These are phyloP conservation scores for Funneliformis mosseae DNA, from an alignment of 192 early-diverging fungal species.

Conservation along the genomic window DNA sequence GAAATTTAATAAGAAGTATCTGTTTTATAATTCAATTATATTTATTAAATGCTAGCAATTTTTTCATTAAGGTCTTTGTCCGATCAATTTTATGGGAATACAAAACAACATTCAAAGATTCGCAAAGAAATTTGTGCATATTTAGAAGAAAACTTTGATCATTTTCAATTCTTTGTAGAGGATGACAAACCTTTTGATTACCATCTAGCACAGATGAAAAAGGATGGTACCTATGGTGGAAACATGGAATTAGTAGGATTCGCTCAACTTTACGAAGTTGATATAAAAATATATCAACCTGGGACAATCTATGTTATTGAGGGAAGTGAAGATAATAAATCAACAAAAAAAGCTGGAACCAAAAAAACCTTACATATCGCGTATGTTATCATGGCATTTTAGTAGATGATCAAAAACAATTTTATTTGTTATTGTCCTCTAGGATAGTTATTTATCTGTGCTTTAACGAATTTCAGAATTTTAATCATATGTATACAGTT, in stretches of 20 bases:
- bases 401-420: neutral
- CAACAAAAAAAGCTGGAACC: neutral
- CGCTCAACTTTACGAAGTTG: conserved; percentile 60
- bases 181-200: conserved; percentile 59
- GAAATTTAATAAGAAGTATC: conserved; percentile 1
- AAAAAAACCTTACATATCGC: conserved; percentile 36
- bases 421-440: neutral
- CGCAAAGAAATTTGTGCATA: conserved; percentile 64
- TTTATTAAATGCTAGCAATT: neutral
- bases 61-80: conserved; percentile 59
- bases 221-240: conserved; percentile 65
- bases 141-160: conserved; percentile 57
- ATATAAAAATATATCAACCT: conserved; percentile 72
- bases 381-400: neutral
- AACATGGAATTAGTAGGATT: conserved; percentile 77
- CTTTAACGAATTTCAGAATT: neutral
- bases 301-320: conserved; percentile 73
- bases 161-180: conserved; percentile 68
- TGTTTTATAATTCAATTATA: neutral
- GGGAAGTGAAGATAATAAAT: conserved; percentile 52
- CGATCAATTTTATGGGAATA: conserved; percentile 67
- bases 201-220: conserved; percentile 63
- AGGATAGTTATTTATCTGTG: neutral
- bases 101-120: conserved; percentile 54
- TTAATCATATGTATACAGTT: conserved; percentile 36